Evolutionary conservation across 2,329 filamentous ascomycete species (phyloP).

Genomic region (Hypoxylon sp.): DNA sequence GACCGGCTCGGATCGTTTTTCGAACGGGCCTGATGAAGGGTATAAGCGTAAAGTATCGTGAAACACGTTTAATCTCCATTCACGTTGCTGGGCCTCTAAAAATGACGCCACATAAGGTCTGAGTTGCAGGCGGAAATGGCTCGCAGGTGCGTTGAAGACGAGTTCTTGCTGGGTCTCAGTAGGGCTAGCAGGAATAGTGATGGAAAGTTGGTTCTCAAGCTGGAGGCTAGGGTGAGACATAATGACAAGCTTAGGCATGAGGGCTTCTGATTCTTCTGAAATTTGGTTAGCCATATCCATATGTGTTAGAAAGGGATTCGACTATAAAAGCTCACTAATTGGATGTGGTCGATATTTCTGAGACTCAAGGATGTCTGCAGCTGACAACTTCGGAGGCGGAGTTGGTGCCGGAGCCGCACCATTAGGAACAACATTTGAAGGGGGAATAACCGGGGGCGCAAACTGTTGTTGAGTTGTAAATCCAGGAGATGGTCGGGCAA

Average conservation of each 20-base stretch:
- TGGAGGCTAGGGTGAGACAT: constrained; percentile 73
- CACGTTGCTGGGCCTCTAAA: constrained; percentile 72
- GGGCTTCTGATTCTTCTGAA: constrained; percentile 51
- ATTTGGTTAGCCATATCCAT: constrained; percentile 33
- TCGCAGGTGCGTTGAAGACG: constrained; percentile 77
- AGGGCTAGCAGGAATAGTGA: constrained; percentile 76
- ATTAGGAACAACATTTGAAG: constrained; percentile 39
- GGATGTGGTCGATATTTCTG: constrained; percentile 53
- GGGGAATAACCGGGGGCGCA: constrained; percentile 45
- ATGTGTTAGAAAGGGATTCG: background rate
- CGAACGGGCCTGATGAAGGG: constrained; percentile 62
- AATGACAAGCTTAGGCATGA: constrained; percentile 52
- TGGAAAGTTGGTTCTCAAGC: constrained; percentile 71
- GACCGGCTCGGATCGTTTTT: constrained; percentile 73
- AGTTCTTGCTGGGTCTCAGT: constrained; percentile 79
- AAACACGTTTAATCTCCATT: constrained; percentile 83
- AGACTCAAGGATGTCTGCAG: constrained; percentile 54
- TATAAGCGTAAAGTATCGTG: constrained; percentile 77
- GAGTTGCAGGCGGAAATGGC: constrained; percentile 80
- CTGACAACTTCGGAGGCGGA: constrained; percentile 50
- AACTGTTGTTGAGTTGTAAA: constrained; percentile 54
- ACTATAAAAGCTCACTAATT: constrained; percentile 49
- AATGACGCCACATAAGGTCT: constrained; percentile 75
- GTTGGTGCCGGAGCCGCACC: constrained; percentile 46
- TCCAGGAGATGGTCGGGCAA: constrained; percentile 54